Evolutionary conservation across 2,329 filamentous ascomycete species (phyloP), one percentile per base, ranked within the genome.

Genomic region (Ciborinia camelliae): DNA sequence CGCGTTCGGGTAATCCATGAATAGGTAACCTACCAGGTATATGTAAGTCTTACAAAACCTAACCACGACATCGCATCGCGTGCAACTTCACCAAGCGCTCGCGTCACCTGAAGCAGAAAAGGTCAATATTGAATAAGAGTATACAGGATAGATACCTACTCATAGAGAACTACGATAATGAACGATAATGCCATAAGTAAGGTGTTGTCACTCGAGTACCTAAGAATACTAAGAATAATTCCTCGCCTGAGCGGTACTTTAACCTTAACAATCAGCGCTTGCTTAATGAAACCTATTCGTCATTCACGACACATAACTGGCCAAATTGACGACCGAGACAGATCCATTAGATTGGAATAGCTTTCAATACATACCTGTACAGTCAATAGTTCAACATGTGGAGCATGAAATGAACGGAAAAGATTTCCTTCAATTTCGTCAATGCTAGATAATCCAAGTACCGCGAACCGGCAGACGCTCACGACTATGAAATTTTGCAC

Each of bases 21-120:
- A 39, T n/a, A n/a, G n/a, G n/a, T n/a, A n/a, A n/a, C n/a, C n/a
- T n/a, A n/a, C n/a, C n/a, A n/a, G n/a, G n/a, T n/a, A n/a, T n/a
- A n/a, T n/a, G n/a, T n/a, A n/a, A n/a, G n/a, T n/a, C n/a, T n/a
- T n/a, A 57, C n/a, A 28, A 63, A 43, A 28, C 23, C 52, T 55
- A 43, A 28, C 23, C 52, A 58, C 52, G 20, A 50, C 14, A 28
- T 50, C 52, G 62, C 14, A 28, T 50, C 52, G 62, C 53, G 45
- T 51, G 15, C 41, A 62, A 65, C 66, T 61, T 65, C 64, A 66
- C 63, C 61, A 71, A 66, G 55, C 69, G 71, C 71, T 52, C 70
- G 71, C 68, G 69, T 70, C 59, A 65, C 65, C 48, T 63, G 23
- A 41, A 41, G 39, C 30, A 47, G 10, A 28, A 39, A 54, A 54